These are phyloP conservation scores for Dissophora ornata DNA, from an alignment of 192 early-diverging fungal genomes.

Conservation along the genomic window DNA sequence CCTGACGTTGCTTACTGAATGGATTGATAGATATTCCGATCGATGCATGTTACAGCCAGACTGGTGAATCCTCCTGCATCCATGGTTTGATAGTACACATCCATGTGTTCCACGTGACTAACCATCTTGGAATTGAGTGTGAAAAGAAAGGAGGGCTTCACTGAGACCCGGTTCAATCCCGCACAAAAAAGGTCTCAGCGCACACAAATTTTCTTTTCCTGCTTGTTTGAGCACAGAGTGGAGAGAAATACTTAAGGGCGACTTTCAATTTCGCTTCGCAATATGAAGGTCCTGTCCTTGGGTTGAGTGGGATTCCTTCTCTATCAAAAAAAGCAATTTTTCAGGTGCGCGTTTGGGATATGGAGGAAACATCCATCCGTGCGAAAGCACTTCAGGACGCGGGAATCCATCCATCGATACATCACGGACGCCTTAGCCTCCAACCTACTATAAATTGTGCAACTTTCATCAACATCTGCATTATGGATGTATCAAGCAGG, in stretches of 20 bases:
- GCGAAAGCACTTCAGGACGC: conserved; percentile 4
- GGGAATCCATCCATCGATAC: not conserved
- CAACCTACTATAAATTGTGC: too few species aligned
- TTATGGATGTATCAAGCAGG: too few species aligned
- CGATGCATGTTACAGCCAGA: not conserved
- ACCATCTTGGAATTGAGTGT: conserved; percentile 28
- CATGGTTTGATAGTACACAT: too few species aligned
- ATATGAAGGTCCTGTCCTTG: not conserved
- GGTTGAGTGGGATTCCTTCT: conserved; percentile 18
- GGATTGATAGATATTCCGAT: conserved; percentile 18
- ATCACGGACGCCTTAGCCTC: not conserved
- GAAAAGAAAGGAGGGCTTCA: conserved; percentile 18
- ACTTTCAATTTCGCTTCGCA: not conserved
- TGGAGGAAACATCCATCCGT: not conserved
- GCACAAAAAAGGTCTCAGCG: not conserved
- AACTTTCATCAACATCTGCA: too few species aligned
- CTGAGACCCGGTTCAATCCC: too few species aligned
- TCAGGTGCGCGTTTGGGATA: conserved; percentile 31
- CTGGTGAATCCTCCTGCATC: too few species aligned
- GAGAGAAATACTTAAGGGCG: too few species aligned
- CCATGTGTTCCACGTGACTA: conserved; percentile 5
- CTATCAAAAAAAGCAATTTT: conserved; percentile 53
- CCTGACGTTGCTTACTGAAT: not conserved
- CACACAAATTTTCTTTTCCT: not conserved
- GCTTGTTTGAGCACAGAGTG: too few species aligned